Base-by-base conservation (phyloP, 352 stramenopile genomes). In the Phytophthora pisi region DNA sequence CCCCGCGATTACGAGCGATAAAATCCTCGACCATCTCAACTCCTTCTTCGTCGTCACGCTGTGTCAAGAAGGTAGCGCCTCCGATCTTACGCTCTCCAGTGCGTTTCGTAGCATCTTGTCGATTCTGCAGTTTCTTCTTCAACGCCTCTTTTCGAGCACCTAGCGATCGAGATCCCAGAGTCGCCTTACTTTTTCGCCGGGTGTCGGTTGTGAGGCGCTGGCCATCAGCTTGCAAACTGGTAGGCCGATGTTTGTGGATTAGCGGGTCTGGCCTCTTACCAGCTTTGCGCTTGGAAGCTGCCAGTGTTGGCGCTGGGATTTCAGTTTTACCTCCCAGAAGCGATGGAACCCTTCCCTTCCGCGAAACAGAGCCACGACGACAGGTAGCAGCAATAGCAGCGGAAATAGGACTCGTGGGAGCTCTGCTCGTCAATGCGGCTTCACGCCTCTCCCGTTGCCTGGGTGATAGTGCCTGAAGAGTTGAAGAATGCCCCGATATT, bases 401-500 rank as follows among this genome's bases (percentile, higher is more conserved):
- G 28, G 58, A 61, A 23, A 72, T 54, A 15, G 64, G 68, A 51
- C 53, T 69, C 11, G 61, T 54, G 16, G 34, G 58, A 16, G 20
- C 64, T 28, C 43, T 55, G 16, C 16, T 56, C 15, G 60, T 66
- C 16, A 75, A n/a, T 11, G 72, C 78, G 4, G 64, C 42, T 26
- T 88, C 77, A 7, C 86, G 80, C 43, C 81, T 84, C 49, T 80
- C 75, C 2, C 86, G 78, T n/a, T 79, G 72, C 6, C 74, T 82
- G 2, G 75, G 75, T 1, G 86, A 81, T 3, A 93, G 66, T 23
- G 86, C 86, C 51, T 86, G 72, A 7, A 93, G 56, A 9, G 84
- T 92, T 28, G 84, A 90, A 9, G 82, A 78, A 61, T 88, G 72
- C 1, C 86, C 82, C n/a, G 75, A 68, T 46, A 93, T 89, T 20